These are phyloP conservation scores for Hyaloperonospora brassicae DNA, from an alignment of 352 stramenopile genomes.

Conservation along the genomic window DNA sequence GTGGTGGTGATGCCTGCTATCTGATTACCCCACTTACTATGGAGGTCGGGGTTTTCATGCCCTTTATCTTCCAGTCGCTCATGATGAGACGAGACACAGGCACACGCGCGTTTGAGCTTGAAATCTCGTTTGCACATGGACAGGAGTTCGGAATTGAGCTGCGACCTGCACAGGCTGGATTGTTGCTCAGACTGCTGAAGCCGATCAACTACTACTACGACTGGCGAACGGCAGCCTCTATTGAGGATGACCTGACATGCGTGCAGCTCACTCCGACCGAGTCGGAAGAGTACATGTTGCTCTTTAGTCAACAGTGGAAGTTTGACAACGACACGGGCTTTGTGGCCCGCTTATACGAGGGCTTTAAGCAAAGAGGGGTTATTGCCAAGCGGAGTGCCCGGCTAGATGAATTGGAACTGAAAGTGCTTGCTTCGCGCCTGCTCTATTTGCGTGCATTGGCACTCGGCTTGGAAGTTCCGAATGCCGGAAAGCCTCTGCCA, in stretches of 20 bases:
- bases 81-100: slow-evolving; percentile 36
- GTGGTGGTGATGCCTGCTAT: slow-evolving; percentile 31
- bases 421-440: slow-evolving; percentile 46
- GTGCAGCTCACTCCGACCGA: slow-evolving; percentile 41
- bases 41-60: slow-evolving; percentile 53
- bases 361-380: slow-evolving; percentile 37
- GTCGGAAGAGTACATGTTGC: slow-evolving; percentile 47
- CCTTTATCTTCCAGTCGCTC: slow-evolving; percentile 56
- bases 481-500: slow-evolving; percentile 40
- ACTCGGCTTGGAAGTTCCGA: slow-evolving; percentile 59
- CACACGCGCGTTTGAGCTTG: slow-evolving; percentile 41
- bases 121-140: slow-evolving; percentile 35
- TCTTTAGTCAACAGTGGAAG: slow-evolving; percentile 52
- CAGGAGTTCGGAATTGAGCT: slow-evolving; percentile 41
- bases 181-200: slow-evolving; percentile 49
- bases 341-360: slow-evolving; percentile 27
- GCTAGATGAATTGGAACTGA: slow-evolving; percentile 49
- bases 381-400: slow-evolving; percentile 32
- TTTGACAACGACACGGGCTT: slow-evolving; percentile 47
- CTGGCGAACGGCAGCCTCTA: slow-evolving; percentile 46
- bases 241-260: slow-evolving; percentile 56
- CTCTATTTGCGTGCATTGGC: slow-evolving; percentile 53
- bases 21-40: slow-evolving; percentile 48
- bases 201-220: slow-evolving; percentile 61
- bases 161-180: slow-evolving; percentile 51